These are phyloP conservation scores for Gymnopilus junonius DNA, from an alignment of 768 basidiomycete species.

Conservation along the genomic window DNA sequence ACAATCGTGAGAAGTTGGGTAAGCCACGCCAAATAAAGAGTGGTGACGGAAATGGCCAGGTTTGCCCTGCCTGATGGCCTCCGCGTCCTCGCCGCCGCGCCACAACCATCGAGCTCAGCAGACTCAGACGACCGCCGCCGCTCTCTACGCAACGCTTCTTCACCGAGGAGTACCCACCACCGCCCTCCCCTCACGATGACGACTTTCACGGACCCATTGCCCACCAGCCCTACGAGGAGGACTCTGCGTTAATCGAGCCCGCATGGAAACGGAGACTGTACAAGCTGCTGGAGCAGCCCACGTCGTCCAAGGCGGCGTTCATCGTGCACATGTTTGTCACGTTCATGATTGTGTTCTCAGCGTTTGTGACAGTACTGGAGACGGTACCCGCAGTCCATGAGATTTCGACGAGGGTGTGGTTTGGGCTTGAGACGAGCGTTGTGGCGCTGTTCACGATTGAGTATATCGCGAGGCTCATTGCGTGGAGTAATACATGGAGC, in stretches of 20 bases:
- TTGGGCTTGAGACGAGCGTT: slow-evolving; percentile 84
- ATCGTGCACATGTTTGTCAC: slow-evolving; percentile 74
- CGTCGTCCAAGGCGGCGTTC: slow-evolving; percentile 77
- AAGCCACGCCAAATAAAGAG: background rate
- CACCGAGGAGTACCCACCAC: slow-evolving; percentile 42
- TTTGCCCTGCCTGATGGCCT: slow-evolving; percentile 10
- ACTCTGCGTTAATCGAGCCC: slow-evolving; percentile 40
- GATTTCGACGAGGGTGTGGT: slow-evolving; percentile 74
- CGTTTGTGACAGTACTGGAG: slow-evolving; percentile 77
- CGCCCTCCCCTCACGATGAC: slow-evolving; percentile 40
- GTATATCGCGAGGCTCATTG: slow-evolving; percentile 71
- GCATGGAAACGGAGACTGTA: slow-evolving; percentile 70
- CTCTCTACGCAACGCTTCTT: slow-evolving; percentile 31
- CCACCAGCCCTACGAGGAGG: slow-evolving; percentile 38
- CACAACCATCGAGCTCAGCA: slow-evolving; percentile 20
- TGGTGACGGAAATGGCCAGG: slow-evolving; percentile 1
- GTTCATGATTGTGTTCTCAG: slow-evolving; percentile 72
- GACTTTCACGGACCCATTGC: slow-evolving; percentile 40
- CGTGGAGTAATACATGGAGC: slow-evolving; percentile 75
- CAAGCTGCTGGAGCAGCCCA: slow-evolving; percentile 79
- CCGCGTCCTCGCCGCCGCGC: slow-evolving; percentile 6
- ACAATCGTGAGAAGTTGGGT: background rate
- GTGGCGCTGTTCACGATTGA: slow-evolving; percentile 89
- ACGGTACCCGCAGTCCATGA: slow-evolving; percentile 79
- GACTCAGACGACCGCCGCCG: slow-evolving; percentile 20